Evolutionary conservation across 129 eudicot genomes (phyloP), one percentile per base, ranked within the genome.

Genomic region (Apium graveolens): DNA sequence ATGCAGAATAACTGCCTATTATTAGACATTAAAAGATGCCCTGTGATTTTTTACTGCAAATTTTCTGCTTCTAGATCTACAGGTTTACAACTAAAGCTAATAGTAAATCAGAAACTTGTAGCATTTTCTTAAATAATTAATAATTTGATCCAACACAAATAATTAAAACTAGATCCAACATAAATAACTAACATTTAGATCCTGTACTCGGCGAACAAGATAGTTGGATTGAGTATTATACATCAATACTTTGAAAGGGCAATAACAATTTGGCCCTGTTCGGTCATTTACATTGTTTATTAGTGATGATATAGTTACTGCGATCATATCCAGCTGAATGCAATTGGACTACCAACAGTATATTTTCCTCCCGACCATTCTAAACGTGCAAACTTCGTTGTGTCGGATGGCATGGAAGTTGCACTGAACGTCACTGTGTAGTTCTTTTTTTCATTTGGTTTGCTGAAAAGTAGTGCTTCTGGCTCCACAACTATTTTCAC

Each of bases 351-450:
- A 37, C 85, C 78, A 55, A 92, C 93, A 12, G 77, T 72, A 73
- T 89, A 83, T 31, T 89, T 83, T 55, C 89, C 95, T 39, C 86
- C 84, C 11, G 84, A 78, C 97, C 97, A 93, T 55, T 81, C 81
- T 7, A 93, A 69, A 53, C 74, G 85, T 66, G 79, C 97, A 76
- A 86, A 93, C 65, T 83, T 75, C 46, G 27, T 83, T 48, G 85
- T 86, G 46, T 92, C 97, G 11, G 97, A 86, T 27, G 90, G 92
- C 97, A 81, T 80, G 32, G 95, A 89, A 63, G 35, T 81, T 45
- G 96, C 91, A 8, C 86, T 82, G 82, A 93, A 85, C n/a, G 95
- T 93, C 70, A 93, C 87, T 1, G 88, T 86, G 79, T 86, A 93
- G 41, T 71, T 76, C 80, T 87, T 89, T 84, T 82, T 93, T 81